Conservation (phyloP, 2,329 filamentous ascomycete genomes). For the Xylariaceae sp. region DNA sequence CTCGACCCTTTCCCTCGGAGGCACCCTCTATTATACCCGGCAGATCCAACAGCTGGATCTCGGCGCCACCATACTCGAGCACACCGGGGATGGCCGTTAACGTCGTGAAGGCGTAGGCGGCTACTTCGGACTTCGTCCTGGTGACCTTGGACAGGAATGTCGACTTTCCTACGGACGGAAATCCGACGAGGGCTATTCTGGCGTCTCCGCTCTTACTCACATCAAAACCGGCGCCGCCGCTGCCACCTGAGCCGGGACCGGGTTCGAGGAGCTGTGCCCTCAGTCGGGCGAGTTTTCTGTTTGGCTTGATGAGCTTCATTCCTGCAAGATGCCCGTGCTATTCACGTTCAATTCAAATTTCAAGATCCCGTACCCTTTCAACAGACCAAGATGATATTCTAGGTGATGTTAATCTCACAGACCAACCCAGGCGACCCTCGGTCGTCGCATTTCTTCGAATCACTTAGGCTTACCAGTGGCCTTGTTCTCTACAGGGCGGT, state of each 20-base stretch:
- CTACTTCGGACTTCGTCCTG: slow-evolving; percentile 93
- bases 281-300: slow-evolving; percentile 88
- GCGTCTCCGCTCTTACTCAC: slow-evolving; percentile 96
- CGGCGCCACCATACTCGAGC: slow-evolving; percentile 92
- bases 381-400: slow-evolving; percentile 97
- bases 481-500: slow-evolving; percentile 76
- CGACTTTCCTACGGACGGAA: slow-evolving; percentile 97
- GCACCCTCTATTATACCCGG: slow-evolving; percentile 98
- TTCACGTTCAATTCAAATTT: not conserved
- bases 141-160: slow-evolving; percentile 99
- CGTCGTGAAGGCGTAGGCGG: slow-evolving; percentile 95
- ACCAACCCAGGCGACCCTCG: not conserved
- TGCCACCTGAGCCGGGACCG: slow-evolving; percentile 67
- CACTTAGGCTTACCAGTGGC: slow-evolving; percentile 71
- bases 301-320: not conserved
- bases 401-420: slow-evolving; percentile 11
- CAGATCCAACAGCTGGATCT: slow-evolving; percentile 95
- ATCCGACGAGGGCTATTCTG: slow-evolving; percentile 94
- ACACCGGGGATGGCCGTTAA: slow-evolving; percentile 96
- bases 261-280: slow-evolving; percentile 93
- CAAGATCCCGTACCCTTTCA: slow-evolving; percentile 73
- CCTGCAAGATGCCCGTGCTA: no score
- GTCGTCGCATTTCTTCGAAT: not conserved
- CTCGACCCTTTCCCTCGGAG: slow-evolving; percentile 89
- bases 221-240: slow-evolving; percentile 79